Percentiles rank a stretch among this genome's conserved stretches.
phyloP scores from a whole-genome alignment of 2,329 filamentous ascomycete species.

The Coniella vitis region DNA sequence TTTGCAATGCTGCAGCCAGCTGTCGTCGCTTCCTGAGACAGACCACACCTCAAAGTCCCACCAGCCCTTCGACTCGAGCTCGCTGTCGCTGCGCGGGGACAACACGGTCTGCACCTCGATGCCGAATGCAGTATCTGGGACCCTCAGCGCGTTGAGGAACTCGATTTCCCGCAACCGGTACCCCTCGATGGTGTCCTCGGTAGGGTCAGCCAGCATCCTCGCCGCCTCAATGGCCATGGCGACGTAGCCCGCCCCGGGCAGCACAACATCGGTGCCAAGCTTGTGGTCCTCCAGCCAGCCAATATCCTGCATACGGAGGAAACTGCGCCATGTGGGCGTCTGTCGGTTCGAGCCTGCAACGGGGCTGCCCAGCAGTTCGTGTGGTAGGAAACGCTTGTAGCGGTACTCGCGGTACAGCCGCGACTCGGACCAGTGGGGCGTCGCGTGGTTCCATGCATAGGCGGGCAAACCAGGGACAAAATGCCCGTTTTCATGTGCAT shows the following conservation, averaged over 20 bases:
- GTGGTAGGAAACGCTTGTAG: constrained; percentile 26
- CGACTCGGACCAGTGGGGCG: constrained; percentile 8
- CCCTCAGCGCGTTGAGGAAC: neutral
- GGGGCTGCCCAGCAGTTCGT: constrained; percentile 32
- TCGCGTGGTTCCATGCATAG: constrained; percentile 15
- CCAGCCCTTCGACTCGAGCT: neutral
- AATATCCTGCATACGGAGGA: neutral
- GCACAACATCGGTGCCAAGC: constrained; percentile 15
- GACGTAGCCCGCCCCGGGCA: constrained; percentile 19
- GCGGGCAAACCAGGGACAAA: constrained; percentile 17
- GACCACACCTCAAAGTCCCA: constrained; percentile 4
- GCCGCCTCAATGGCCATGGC: constrained; percentile 18
- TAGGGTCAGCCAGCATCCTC: constrained; percentile 29
- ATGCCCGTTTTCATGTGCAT: neutral
- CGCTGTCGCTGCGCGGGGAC: neutral
- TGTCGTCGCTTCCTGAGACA: neutral
- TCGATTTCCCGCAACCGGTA: constrained; percentile 1
- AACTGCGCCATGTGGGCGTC: constrained; percentile 28
- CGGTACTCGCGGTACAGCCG: constrained; percentile 23
- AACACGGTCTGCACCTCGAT: constrained; percentile 1
- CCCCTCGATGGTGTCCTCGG: constrained; percentile 12
- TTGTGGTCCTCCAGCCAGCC: constrained; percentile 17
- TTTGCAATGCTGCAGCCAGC: constrained; percentile 19
- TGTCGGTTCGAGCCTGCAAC: constrained; percentile 23
- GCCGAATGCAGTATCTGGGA: neutral